phyloP scores from a whole-genome alignment of 352 stramenopile species.

The Paralagenidium karlingii region DNA sequence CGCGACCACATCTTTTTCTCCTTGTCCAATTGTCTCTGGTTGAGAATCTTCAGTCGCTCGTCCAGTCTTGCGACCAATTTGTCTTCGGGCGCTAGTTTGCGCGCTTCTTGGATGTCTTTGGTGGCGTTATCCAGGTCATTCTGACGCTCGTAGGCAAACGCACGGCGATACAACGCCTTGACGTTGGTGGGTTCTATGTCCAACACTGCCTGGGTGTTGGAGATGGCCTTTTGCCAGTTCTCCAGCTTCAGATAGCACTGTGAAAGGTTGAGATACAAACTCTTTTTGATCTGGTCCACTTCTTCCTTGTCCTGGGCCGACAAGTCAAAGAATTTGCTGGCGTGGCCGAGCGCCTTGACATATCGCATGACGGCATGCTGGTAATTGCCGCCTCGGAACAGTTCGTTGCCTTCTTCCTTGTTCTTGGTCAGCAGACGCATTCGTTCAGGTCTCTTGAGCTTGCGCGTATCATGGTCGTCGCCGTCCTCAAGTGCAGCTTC shows the following conservation, averaged over 20 bases:
- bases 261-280: slow-evolving; percentile 86
- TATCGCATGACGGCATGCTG: slow-evolving; percentile 82
- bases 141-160: slow-evolving; percentile 76
- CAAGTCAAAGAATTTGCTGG: slow-evolving; percentile 90
- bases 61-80: slow-evolving; percentile 64
- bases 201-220: slow-evolving; percentile 81
- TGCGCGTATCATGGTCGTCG: slow-evolving; percentile 86
- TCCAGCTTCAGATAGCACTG: slow-evolving; percentile 92
- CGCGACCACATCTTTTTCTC: slow-evolving; percentile 87
- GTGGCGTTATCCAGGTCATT: slow-evolving; percentile 72
- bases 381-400: slow-evolving; percentile 88
- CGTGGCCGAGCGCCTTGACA: slow-evolving; percentile 83
- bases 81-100: slow-evolving; percentile 52
- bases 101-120: slow-evolving; percentile 40
- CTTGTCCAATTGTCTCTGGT: slow-evolving; percentile 73
- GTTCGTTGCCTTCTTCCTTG: slow-evolving; percentile 92
- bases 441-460: slow-evolving; percentile 87
- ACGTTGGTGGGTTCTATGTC: slow-evolving; percentile 52
- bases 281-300: slow-evolving; percentile 83
- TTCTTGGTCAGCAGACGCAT: slow-evolving; percentile 92
- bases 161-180: slow-evolving; percentile 83
- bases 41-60: slow-evolving; percentile 47
- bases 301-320: slow-evolving; percentile 65
- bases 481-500: slow-evolving; percentile 52
- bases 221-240: slow-evolving; percentile 65